phyloP scores from a whole-genome alignment of 306 rosid species.

The Quercus parvula region DNA sequence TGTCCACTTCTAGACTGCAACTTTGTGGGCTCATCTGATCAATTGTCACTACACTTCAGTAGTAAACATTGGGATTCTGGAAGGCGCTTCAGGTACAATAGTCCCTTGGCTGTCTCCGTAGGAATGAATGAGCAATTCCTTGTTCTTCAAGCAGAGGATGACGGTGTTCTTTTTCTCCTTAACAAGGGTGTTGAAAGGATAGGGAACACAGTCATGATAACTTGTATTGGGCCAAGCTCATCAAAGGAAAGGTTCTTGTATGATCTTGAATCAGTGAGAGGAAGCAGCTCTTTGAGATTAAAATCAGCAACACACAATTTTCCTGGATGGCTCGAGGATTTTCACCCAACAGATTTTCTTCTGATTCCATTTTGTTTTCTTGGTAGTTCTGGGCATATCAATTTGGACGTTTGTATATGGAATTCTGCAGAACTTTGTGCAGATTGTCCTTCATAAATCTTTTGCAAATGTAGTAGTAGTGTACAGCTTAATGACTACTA shows the following conservation, averaged over 20 bases:
- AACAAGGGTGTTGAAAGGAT: constrained; percentile 18
- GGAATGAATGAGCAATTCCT: constrained; percentile 20
- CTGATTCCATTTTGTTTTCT: constrained; percentile 36
- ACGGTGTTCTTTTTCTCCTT: constrained; percentile 35
- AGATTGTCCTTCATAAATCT: constrained; percentile 20
- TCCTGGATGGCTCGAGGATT: constrained; percentile 26
- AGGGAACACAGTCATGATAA: constrained; percentile 23
- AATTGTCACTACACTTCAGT: constrained; percentile 25
- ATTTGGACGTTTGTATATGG: constrained; percentile 33
- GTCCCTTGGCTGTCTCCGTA: constrained; percentile 22
- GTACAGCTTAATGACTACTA: neutral
- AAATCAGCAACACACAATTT: constrained; percentile 24
- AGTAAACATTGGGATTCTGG: constrained; percentile 38
- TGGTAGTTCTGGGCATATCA: constrained; percentile 29
- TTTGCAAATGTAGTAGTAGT: neutral
- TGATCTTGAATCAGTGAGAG: constrained; percentile 22
- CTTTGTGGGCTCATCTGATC: constrained; percentile 23
- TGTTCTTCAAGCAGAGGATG: constrained; percentile 41
- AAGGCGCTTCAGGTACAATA: constrained; percentile 32
- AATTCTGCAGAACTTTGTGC: constrained; percentile 17
- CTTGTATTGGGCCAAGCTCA: constrained; percentile 31
- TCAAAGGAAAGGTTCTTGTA: constrained; percentile 20
- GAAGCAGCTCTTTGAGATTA: constrained; percentile 29
- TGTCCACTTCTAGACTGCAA: constrained; percentile 36
- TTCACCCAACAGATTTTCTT: constrained; percentile 32